A percentile compares a stretch with the other conserved stretches of the same genome.
phyloP scores from a whole-genome alignment of 1,139 yeast species.

The Candida freyschussii region DNA sequence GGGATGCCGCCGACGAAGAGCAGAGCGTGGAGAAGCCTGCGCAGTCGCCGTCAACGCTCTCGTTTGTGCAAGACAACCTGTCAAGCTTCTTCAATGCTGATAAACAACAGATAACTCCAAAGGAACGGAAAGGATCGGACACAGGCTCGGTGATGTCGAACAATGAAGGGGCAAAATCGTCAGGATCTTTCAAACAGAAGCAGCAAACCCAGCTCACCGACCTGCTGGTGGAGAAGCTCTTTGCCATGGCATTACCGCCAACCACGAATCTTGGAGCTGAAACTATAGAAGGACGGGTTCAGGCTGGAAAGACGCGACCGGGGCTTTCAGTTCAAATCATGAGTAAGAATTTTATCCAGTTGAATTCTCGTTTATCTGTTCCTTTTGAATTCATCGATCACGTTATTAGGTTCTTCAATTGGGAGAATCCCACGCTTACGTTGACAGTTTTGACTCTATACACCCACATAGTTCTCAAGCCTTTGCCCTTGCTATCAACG shows the following conservation, averaged over 20 bases:
- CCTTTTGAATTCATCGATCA: slow-evolving; percentile 59
- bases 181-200: slow-evolving; percentile 4
- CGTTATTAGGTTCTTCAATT: slow-evolving; percentile 47
- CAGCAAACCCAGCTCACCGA: slow-evolving; percentile 45
- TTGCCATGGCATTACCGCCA: slow-evolving; percentile 68
- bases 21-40: not conserved
- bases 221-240: slow-evolving; percentile 61
- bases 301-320: slow-evolving; percentile 60
- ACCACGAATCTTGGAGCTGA: slow-evolving; percentile 38
- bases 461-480: slow-evolving; percentile 60
- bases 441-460: slow-evolving; percentile 50
- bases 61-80: slow-evolving; percentile 16
- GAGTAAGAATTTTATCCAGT: slow-evolving; percentile 62
- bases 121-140: too few relatives aligned
- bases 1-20: slow-evolving; percentile 8
- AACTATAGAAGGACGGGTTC: slow-evolving; percentile 43
- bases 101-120: not conserved
- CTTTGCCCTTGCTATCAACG: slow-evolving; percentile 45
- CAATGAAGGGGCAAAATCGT: not conserved
- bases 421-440: slow-evolving; percentile 65
- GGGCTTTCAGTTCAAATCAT: slow-evolving; percentile 63
- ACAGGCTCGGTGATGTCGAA: slow-evolving; percentile 1
- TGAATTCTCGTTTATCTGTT: slow-evolving; percentile 59
- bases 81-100: slow-evolving; percentile 10
- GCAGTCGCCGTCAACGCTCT: slow-evolving; percentile 9